A percentile compares a stretch with the other conserved stretches of the same genome.
phyloP scores from a whole-genome alignment of 768 basidiomycete species.

The Lactarius vividus region DNA sequence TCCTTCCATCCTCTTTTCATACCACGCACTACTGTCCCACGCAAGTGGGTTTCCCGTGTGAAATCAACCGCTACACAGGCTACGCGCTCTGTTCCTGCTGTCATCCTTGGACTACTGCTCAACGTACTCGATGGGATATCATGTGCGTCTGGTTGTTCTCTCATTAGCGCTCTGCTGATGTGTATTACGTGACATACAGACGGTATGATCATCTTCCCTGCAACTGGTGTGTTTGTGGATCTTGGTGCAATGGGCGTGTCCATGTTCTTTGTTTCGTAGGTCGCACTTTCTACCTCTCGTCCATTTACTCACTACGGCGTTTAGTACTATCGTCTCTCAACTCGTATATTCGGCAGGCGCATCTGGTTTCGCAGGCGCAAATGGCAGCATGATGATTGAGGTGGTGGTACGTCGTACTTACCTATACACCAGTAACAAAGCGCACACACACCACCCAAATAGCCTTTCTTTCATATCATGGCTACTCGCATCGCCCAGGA shows the following conservation, averaged over 20 bases:
- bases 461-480: constrained; percentile 96
- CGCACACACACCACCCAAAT: neutral
- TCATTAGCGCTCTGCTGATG: neutral
- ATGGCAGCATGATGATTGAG: constrained; percentile 98
- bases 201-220: constrained; percentile 96
- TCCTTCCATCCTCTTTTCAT: constrained; percentile 21
- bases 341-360: constrained; percentile 83
- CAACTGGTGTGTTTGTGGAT: constrained; percentile 70
- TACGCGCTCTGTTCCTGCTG: constrained; percentile 67
- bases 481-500: constrained; percentile 70
- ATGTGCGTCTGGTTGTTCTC: constrained; percentile 49
- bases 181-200: constrained; percentile 42
- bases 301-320: neutral
- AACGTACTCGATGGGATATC: constrained; percentile 94
- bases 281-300: constrained; percentile 9
- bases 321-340: constrained; percentile 73
- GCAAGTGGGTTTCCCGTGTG: constrained; percentile 18
- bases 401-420: constrained; percentile 59
- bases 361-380: constrained; percentile 85
- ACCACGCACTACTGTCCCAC: neutral
- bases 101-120: constrained; percentile 76
- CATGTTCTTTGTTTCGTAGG: constrained; percentile 88
- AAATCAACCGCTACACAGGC: constrained; percentile 2
- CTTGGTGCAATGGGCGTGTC: constrained; percentile 90
- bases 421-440: neutral